Evolutionary conservation across 768 basidiomycete genomes (phyloP).

Genomic region (Cubamyces lactineus): DNA sequence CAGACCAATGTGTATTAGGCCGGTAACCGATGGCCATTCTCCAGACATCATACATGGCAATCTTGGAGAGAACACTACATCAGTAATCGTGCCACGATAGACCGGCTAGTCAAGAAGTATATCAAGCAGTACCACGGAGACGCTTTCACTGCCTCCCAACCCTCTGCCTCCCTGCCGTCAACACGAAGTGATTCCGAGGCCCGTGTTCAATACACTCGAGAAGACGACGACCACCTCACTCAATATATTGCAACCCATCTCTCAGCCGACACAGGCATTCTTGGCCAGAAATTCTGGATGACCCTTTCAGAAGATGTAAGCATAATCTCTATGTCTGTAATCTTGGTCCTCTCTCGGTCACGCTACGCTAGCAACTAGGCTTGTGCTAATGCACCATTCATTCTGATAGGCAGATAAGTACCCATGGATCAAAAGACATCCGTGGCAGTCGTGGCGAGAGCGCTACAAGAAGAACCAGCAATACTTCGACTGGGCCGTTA

Average conservation of each 20-base stretch:
- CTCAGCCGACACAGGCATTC: not conserved
- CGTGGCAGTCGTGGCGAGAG: constrained; percentile 86
- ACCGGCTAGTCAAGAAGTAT: constrained; percentile 19
- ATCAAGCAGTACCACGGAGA: constrained; percentile 9
- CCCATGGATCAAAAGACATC: constrained; percentile 76
- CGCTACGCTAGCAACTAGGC: not conserved
- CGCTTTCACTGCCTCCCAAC: not conserved
- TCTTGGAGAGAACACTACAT: constrained; percentile 35
- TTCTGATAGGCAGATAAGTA: constrained; percentile 43
- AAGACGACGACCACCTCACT: constrained; percentile 19
- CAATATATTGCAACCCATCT: constrained; percentile 14
- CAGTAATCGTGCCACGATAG: constrained; percentile 25
- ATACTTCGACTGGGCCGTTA: constrained; percentile 64
- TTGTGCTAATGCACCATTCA: not conserved
- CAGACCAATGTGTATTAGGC: not conserved
- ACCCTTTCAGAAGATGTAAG: constrained; percentile 11
- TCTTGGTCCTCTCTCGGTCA: not conserved
- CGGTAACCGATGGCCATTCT: constrained; percentile 25
- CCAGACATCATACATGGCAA: constrained; percentile 30
- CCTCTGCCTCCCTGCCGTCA: not conserved
- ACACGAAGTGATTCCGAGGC: not conserved
- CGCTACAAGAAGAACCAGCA: constrained; percentile 77
- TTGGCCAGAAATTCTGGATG: constrained; percentile 16
- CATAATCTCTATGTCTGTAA: not conserved
- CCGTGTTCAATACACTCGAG: constrained; percentile 8